Evolutionary conservation across 768 basidiomycete genomes (phyloP).

Genomic region (Rhodotorula diobovata): DNA sequence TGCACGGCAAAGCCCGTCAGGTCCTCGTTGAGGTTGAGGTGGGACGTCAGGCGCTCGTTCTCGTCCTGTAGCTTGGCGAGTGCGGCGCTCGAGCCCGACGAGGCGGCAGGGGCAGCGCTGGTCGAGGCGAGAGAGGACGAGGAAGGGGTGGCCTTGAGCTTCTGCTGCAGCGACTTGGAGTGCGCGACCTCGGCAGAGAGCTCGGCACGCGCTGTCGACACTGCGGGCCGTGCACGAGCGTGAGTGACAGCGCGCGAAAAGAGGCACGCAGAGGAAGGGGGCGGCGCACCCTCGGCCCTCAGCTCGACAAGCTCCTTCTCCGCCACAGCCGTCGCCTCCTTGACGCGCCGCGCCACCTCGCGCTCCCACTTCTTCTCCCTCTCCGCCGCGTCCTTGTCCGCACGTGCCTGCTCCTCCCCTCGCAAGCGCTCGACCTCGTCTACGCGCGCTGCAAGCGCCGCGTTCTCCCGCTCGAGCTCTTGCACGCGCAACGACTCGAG

Average conservation of each 20-base stretch:
- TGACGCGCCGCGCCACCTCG: constrained; percentile 5
- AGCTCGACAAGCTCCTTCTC: constrained; percentile 2
- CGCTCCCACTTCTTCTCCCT: constrained; percentile 8
- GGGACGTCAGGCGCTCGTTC: constrained; percentile 1
- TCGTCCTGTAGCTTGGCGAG: constrained; percentile 25
- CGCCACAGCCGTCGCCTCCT: not conserved
- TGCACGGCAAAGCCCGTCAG: constrained; percentile 33
- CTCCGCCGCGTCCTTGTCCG: not conserved
- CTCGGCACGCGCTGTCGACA: constrained; percentile 15
- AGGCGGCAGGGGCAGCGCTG: not conserved
- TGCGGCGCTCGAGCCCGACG: not conserved
- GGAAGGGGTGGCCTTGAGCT: constrained; percentile 19
- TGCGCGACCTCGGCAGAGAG: constrained; percentile 25
- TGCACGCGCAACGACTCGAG: not conserved
- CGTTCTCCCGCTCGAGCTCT: constrained; percentile 15
- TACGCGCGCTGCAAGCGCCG: not conserved
- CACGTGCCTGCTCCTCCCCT: not conserved
- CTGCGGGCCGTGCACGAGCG: not conserved
- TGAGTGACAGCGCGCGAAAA: not conserved
- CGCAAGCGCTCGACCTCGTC: constrained; percentile 12
- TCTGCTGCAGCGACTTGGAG: constrained; percentile 32
- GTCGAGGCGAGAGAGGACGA: not conserved
- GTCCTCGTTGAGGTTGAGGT: constrained; percentile 33
- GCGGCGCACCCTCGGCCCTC: constrained; percentile 11
- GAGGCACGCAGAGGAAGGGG: not conserved